Percentiles rank a stretch among this genome's conserved stretches.
Conservation (phyloP, 1,284 basidiomycete genomes). For the Crocinoboletus sp. region DNA sequence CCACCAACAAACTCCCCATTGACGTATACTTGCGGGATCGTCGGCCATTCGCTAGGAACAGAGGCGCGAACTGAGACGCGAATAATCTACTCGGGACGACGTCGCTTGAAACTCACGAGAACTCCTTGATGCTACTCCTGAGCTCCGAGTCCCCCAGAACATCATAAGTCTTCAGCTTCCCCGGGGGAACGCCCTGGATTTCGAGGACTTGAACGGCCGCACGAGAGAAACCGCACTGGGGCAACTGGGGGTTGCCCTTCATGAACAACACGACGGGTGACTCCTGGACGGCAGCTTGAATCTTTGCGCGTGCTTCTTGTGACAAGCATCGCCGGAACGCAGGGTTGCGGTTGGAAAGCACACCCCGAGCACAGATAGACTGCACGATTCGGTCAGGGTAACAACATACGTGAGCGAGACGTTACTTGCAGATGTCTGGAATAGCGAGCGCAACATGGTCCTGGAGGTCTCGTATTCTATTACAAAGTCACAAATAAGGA, state of each 20-base stretch:
- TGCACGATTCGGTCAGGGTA: conserved; percentile 8
- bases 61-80: neutral
- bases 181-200: conserved; percentile 76
- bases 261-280: conserved; percentile 78
- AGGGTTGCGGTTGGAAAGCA: conserved; percentile 1
- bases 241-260: conserved; percentile 84
- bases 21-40: conserved; percentile 94
- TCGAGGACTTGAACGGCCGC: conserved; percentile 91
- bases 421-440: conserved; percentile 25
- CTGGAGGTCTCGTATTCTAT: neutral
- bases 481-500: neutral
- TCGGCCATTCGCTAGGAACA: conserved; percentile 85
- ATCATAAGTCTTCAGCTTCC: conserved; percentile 87
- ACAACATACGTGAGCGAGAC: too few relatives aligned
- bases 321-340: conserved; percentile 39
- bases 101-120: conserved; percentile 61
- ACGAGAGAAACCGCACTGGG: conserved; percentile 93
- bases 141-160: conserved; percentile 87
- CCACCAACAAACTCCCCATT: conserved; percentile 96
- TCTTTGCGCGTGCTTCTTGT: conserved; percentile 39
- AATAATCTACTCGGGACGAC: neutral
- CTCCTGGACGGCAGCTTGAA: conserved; percentile 45
- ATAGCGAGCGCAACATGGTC: conserved; percentile 34
- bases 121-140: conserved; percentile 88
- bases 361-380: conserved; percentile 22